Conservation (phyloP, 805 yeast genomes). For the Metschnikowia henanensis region DNA sequence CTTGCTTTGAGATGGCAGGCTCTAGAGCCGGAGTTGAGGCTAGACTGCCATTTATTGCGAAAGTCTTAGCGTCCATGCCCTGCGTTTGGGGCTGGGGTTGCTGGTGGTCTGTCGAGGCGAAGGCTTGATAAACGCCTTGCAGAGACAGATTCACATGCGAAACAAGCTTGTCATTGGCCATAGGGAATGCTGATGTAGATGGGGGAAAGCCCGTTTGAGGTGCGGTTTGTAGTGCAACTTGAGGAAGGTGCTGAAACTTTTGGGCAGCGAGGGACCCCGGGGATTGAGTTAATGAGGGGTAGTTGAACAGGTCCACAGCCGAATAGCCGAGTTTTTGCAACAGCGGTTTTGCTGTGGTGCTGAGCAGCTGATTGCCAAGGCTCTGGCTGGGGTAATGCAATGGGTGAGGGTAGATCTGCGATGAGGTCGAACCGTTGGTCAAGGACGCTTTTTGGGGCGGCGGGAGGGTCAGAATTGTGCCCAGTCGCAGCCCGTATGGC, state of each 20-base stretch:
- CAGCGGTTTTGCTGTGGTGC: neutral
- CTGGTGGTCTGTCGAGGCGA: neutral
- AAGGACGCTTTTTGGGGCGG: constrained; percentile 5
- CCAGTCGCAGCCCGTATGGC: constrained; percentile 9
- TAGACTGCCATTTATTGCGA: neutral
- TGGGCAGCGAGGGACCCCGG: neutral
- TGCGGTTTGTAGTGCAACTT: constrained; percentile 5
- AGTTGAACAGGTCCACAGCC: constrained; percentile 5
- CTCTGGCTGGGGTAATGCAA: constrained; percentile 1
- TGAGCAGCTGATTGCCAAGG: neutral
- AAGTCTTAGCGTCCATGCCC: neutral
- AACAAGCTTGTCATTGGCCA: neutral
- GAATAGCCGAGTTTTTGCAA: neutral
- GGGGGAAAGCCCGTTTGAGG: constrained; percentile 5
- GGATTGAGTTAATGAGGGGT: constrained; percentile 5
- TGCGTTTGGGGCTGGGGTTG: neutral
- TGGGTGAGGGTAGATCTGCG: constrained; percentile 4
- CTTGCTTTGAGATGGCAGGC: constrained; percentile 1
- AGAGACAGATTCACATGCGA: neutral
- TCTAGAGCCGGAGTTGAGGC: neutral
- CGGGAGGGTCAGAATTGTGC: constrained; percentile 9
- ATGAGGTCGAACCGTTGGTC: neutral
- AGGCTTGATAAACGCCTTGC: constrained; percentile 1
- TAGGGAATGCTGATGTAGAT: constrained; percentile 1
- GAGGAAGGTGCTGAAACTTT: constrained; percentile 5